These are phyloP conservation scores for Tylopilus orsonianus DNA, from an alignment of 1,284 basidiomycete species.

Conservation along the genomic window DNA sequence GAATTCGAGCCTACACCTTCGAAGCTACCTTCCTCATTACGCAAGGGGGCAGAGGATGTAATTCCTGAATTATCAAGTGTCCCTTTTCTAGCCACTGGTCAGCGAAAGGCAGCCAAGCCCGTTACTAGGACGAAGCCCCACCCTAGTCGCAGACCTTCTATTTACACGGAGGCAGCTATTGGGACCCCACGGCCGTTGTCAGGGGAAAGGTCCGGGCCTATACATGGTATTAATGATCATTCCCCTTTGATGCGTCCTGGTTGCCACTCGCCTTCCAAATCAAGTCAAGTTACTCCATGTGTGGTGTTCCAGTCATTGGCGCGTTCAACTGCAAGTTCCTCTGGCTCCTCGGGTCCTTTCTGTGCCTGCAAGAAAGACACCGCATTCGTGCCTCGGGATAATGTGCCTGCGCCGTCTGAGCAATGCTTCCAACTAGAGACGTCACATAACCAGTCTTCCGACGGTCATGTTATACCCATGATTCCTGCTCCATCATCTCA, in stretches of 20 bases:
- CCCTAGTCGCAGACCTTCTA: not conserved
- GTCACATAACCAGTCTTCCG: constrained; percentile 3
- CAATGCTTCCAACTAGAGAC: not conserved
- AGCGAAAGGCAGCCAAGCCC: constrained; percentile 1
- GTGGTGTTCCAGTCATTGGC: too few species aligned
- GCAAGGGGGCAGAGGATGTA: not conserved
- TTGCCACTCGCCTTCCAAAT: not conserved
- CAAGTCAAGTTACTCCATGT: not conserved
- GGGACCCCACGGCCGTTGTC: constrained; percentile 21
- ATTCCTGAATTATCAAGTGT: not conserved
- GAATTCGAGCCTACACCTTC: constrained; percentile 4
- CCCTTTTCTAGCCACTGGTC: constrained; percentile 11
- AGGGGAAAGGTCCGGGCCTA: constrained; percentile 1
- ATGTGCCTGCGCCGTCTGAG: not conserved
- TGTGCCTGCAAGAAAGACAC: not conserved
- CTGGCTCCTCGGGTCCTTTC: constrained; percentile 4
- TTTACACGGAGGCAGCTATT: constrained; percentile 2
- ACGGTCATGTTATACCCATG: constrained; percentile 2
- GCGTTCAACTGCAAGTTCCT: not conserved
- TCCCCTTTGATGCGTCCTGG: constrained; percentile 6
- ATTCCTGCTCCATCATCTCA: constrained; percentile 31
- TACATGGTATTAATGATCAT: not conserved
- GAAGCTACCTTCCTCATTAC: not conserved
- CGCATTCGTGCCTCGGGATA: not conserved
- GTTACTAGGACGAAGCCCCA: not conserved